A percentile compares a stretch with the other conserved stretches of the same genome.
These are phyloP conservation scores for Backusella sp. DNA, from an alignment of 192 early-diverging fungal genomes.

Conservation along the genomic window DNA sequence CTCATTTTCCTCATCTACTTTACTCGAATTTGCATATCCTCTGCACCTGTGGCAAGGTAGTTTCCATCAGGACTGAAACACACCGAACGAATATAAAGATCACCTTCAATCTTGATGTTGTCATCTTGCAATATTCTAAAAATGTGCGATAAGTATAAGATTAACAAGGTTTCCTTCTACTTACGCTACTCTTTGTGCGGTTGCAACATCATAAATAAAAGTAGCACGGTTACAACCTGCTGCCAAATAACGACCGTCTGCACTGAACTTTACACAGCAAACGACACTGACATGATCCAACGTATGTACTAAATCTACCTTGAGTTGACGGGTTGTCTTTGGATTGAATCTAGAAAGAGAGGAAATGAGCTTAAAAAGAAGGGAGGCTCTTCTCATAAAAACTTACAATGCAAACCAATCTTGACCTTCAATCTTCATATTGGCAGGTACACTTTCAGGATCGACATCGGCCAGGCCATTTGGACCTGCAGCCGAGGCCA, in stretches of 20 bases:
- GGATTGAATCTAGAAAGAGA: conserved; percentile 56
- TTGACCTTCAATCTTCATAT: conserved; percentile 73
- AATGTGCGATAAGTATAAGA: not conserved
- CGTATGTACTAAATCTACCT: conserved; percentile 68
- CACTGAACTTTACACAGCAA: conserved; percentile 96
- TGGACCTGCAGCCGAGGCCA: conserved; percentile 56
- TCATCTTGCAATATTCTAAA: conserved; percentile 76
- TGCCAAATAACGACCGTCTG: conserved; percentile 90
- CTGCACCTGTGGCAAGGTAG: conserved; percentile 91
- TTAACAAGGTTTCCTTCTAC: not conserved
- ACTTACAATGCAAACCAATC: conserved; percentile 91
- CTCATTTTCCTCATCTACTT: conserved; percentile 7
- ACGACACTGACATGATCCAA: conserved; percentile 80
- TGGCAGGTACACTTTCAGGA: conserved; percentile 72
- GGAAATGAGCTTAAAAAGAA: not conserved
- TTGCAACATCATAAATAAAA: conserved; percentile 78
- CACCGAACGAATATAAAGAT: conserved; percentile 95
- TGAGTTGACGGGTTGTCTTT: conserved; percentile 60
- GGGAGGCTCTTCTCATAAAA: not conserved
- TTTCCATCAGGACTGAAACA: conserved; percentile 93
- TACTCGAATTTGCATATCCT: conserved; percentile 92
- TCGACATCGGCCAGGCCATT: conserved; percentile 68
- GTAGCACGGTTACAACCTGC: conserved; percentile 93
- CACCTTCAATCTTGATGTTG: conserved; percentile 68
- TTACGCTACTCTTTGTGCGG: conserved; percentile 71